A percentile compares a stretch with the other conserved stretches of the same genome.
Evolutionary conservation across 2,329 filamentous ascomycete species (phyloP).

Genomic region (Grosmannia huntii): DNA sequence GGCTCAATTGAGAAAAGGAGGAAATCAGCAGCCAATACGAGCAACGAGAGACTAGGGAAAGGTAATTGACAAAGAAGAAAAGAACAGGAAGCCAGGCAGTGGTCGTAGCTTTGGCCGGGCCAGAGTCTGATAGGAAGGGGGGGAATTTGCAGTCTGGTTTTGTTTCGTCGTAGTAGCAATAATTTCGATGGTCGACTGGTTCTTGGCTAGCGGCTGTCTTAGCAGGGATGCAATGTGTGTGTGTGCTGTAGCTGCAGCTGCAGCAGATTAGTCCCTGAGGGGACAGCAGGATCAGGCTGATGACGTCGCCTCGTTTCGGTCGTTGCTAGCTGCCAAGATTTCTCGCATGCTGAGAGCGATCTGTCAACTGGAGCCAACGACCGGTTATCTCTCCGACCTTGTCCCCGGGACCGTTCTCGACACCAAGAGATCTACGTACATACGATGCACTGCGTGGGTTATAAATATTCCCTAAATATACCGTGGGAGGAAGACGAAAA

Average conservation of each 20-base stretch:
- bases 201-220: neutral
- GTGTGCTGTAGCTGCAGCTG: neutral
- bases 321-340: too few species aligned
- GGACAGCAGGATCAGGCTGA: neutral
- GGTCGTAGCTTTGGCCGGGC: too few species aligned
- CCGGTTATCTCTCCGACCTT: too few species aligned
- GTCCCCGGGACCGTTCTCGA: too few species aligned
- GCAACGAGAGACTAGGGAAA: neutral
- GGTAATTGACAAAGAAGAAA: neutral
- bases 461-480: too few species aligned
- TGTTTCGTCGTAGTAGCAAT: neutral
- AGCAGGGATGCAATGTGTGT: neutral
- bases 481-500: neutral
- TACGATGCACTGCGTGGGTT: too few species aligned
- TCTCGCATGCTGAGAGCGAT: too few species aligned
- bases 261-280: neutral
- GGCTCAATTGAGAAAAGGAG: neutral
- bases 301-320: too few species aligned
- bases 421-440: too few species aligned
- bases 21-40: neutral
- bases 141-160: neutral
- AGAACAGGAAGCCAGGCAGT: neutral
- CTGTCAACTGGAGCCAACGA: too few species aligned
- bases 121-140: too few species aligned
- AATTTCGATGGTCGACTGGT: neutral